phyloP scores from a whole-genome alignment of 805 yeast genomes.

The Candida caryicola region DNA sequence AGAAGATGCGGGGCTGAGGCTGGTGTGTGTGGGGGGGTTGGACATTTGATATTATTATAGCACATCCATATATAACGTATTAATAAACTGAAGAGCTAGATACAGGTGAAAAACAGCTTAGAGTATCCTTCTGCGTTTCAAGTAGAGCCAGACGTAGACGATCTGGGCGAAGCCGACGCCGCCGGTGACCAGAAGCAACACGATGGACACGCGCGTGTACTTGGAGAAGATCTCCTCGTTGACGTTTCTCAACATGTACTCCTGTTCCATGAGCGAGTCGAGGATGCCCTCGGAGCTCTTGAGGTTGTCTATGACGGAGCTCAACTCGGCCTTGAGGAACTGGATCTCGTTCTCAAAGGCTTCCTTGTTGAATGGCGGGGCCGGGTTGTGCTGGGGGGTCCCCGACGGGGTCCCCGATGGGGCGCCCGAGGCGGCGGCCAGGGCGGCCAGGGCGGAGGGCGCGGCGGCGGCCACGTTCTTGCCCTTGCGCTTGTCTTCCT shows the following conservation, averaged over 20 bases:
- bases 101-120: slow-evolving; percentile 9
- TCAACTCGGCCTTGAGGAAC: slow-evolving; percentile 29
- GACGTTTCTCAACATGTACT: slow-evolving; percentile 32
- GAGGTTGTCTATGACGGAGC: slow-evolving; percentile 29
- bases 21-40: neutral
- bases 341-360: slow-evolving; percentile 33
- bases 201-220: slow-evolving; percentile 29
- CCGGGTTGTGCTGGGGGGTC: slow-evolving; percentile 5
- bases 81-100: slow-evolving; percentile 5
- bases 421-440: slow-evolving; percentile 3
- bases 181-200: slow-evolving; percentile 24
- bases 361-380: slow-evolving; percentile 20
- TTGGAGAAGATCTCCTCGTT: slow-evolving; percentile 37
- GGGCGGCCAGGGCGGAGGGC: slow-evolving; percentile 1
- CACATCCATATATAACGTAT: slow-evolving; percentile 5
- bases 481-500: slow-evolving; percentile 6
- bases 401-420: neutral
- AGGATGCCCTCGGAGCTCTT: slow-evolving; percentile 26
- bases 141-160: slow-evolving; percentile 28
- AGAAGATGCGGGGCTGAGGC: slow-evolving; percentile 67
- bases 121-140: slow-evolving; percentile 25
- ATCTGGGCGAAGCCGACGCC: slow-evolving; percentile 31
- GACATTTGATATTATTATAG: too few relatives aligned
- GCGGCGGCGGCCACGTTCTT: slow-evolving; percentile 2
- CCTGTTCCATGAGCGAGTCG: slow-evolving; percentile 29